A percentile compares a stretch with the other conserved stretches of the same genome.
phyloP scores from a whole-genome alignment of 805 yeast genomes.

The Ogataea thermomethanolica region DNA sequence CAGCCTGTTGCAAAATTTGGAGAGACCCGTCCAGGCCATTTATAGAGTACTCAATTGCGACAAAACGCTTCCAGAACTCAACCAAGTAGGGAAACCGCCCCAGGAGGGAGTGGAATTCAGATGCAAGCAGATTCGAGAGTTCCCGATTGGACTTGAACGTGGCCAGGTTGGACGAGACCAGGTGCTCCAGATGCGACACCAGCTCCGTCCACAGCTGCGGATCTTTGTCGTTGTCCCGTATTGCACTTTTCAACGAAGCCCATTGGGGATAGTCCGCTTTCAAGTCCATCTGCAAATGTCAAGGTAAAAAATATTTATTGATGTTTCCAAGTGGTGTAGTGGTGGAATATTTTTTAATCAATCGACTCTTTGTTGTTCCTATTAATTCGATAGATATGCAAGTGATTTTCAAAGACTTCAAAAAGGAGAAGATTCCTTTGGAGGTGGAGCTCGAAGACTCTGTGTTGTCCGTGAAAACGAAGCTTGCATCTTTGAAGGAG shows the following conservation, averaged over 20 bases:
- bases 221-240: constrained; percentile 25
- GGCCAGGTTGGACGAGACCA: constrained; percentile 22
- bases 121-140: constrained; percentile 18
- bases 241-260: constrained; percentile 19
- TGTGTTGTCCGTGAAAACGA: constrained; percentile 67
- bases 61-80: constrained; percentile 63
- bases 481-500: constrained; percentile 62
- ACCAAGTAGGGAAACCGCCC: constrained; percentile 53
- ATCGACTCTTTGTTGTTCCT: constrained; percentile 1
- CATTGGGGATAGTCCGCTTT: constrained; percentile 29
- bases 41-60: constrained; percentile 51
- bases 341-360: constrained; percentile 7
- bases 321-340: background rate
- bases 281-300: constrained; percentile 1
- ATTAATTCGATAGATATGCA: constrained; percentile 47
- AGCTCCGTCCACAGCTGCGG: constrained; percentile 27
- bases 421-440: constrained; percentile 80
- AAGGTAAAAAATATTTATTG: background rate
- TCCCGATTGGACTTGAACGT: constrained; percentile 13
- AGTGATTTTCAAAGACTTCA: constrained; percentile 83
- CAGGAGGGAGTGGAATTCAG: constrained; percentile 43
- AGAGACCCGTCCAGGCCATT: constrained; percentile 53
- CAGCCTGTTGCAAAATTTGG: constrained; percentile 40
- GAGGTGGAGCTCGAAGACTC: constrained; percentile 70
- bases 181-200: constrained; percentile 22